These are phyloP conservation scores for Amaranthus cruentus DNA, from an alignment of 148 eudicot species.

Conservation along the genomic window DNA sequence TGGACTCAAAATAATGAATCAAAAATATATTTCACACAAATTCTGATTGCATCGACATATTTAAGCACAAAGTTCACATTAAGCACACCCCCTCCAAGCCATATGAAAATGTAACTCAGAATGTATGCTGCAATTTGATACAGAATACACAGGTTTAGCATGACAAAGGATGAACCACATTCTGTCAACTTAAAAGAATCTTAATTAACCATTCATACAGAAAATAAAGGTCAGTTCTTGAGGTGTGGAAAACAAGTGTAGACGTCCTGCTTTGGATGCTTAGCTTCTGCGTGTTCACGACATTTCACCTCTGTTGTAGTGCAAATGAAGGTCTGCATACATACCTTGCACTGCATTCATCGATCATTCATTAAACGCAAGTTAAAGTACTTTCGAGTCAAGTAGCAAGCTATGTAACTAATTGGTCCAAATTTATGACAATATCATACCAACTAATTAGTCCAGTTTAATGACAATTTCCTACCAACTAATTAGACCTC, in stretches of 20 bases:
- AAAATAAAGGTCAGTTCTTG: constrained; percentile 22
- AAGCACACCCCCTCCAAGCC: background rate
- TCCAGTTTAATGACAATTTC: no score
- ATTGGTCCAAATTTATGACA: no score
- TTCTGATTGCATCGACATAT: background rate
- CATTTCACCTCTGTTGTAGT: constrained; percentile 87
- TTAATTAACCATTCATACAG: background rate
- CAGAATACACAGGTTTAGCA: background rate
- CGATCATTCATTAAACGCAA: background rate
- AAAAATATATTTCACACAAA: background rate
- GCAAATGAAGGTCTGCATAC: constrained; percentile 91
- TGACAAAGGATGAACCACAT: background rate
- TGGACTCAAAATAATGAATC: no score
- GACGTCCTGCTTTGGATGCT: constrained; percentile 65
- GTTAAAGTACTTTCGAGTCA: no score
- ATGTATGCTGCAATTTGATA: background rate
- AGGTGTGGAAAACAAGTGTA: constrained; percentile 70
- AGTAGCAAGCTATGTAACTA: no score
- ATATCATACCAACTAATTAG: no score
- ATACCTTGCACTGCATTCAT: constrained; percentile 76
- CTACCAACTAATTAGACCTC: no score
- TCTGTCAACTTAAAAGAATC: constrained; percentile 6
- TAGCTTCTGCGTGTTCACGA: constrained; percentile 82
- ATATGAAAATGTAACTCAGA: background rate
- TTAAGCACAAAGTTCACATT: constrained; percentile 6